Conservation (phyloP, 2,329 filamentous ascomycete genomes). For the Coniochaeta pulveracea region DNA sequence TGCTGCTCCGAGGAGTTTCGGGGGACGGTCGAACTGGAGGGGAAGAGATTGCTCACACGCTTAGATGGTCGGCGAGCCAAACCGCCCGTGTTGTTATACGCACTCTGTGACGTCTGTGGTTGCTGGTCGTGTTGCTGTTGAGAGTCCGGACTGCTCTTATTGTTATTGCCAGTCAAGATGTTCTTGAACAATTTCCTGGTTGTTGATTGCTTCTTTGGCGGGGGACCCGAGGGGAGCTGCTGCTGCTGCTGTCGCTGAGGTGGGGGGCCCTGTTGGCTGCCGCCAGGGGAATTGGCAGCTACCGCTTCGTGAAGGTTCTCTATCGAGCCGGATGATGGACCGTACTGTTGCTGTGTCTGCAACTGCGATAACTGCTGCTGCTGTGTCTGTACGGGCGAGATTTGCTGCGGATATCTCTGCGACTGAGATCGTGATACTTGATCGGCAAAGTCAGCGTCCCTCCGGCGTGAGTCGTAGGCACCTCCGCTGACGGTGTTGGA, state of each 20-base stretch:
- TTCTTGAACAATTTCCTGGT: slow-evolving; percentile 43
- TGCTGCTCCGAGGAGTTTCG: slow-evolving; percentile 25
- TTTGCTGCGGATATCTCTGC: slow-evolving; percentile 30
- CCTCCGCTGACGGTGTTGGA: slow-evolving; percentile 20
- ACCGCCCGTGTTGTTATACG: slow-evolving; percentile 37
- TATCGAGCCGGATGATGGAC: slow-evolving; percentile 23
- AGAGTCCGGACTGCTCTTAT: slow-evolving; percentile 15
- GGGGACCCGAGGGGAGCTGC: slow-evolving; percentile 15
- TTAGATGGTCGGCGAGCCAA: slow-evolving; percentile 45
- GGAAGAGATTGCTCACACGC: slow-evolving; percentile 36
- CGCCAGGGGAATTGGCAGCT: slow-evolving; percentile 14
- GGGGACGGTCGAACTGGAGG: slow-evolving; percentile 29
- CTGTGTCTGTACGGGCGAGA: slow-evolving; percentile 13
- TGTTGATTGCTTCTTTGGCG: slow-evolving; percentile 30
- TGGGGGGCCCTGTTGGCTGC: slow-evolving; percentile 11
- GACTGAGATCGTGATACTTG: slow-evolving; percentile 39
- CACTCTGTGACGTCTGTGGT: too few species aligned
- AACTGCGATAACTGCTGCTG: slow-evolving; percentile 13
- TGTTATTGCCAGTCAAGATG: slow-evolving; percentile 33
- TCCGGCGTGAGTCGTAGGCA: slow-evolving; percentile 15
- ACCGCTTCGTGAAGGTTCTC: slow-evolving; percentile 27
- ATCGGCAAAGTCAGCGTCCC: slow-evolving; percentile 31
- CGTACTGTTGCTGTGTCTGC: slow-evolving; percentile 21
- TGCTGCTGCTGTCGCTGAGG: slow-evolving; percentile 6
- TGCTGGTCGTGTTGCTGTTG: slow-evolving; percentile 14